Base-by-base conservation (phyloP, 371 early-diverging fungal genomes). In the Mucor lusitanicus region DNA sequence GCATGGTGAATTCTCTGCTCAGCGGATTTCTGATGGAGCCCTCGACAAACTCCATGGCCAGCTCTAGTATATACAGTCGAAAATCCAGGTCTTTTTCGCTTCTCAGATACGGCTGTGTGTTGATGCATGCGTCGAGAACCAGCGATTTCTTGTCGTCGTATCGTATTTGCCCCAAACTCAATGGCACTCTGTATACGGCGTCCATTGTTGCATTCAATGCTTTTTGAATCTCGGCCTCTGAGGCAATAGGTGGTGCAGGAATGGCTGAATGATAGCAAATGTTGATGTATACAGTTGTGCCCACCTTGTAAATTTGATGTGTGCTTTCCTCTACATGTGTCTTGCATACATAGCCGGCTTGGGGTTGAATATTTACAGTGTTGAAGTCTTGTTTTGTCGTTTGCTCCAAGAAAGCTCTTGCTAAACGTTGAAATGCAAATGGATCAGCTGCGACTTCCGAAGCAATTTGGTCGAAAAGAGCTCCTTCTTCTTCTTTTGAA, bases 1-100 rank as follows among this genome's bases (percentile, higher is more conserved):
- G 92, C 68, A 91, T 72, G 0, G 86, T 70, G 48, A 90, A 87
- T 48, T 90, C 90, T 71, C 90, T 70, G 56, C 84, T 81, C 4
- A 91, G 70, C 4, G 54, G 40, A 19, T 85, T 73, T 35, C 66
- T 69, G 65, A 84, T 63, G 61, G 83, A 83, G 30, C 88, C 83
- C 71, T 92, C 92, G 1, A 90, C 80, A 78, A 85, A 87, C 60
- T 89, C 88, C 67, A 91, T 76, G 1, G 88, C 78, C 12, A 92
- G 70, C 64, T 90, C 87, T 48, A 91, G 73, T 46, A 93, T 75
- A 65, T 92, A 92, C 4, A 86, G 61, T 46, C 87, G 72, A 70
- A 78, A 93, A 56, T 88, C 87, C 23, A 80, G 69, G 57, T 91
- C 87, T 37, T 75, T 76, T 53, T 77, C 78, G 13, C 89, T 64